Percentiles rank a stretch among this genome's conserved stretches.
phyloP scores from a whole-genome alignment of 257 asterid genomes.

The Schizonepeta tenuifolia region DNA sequence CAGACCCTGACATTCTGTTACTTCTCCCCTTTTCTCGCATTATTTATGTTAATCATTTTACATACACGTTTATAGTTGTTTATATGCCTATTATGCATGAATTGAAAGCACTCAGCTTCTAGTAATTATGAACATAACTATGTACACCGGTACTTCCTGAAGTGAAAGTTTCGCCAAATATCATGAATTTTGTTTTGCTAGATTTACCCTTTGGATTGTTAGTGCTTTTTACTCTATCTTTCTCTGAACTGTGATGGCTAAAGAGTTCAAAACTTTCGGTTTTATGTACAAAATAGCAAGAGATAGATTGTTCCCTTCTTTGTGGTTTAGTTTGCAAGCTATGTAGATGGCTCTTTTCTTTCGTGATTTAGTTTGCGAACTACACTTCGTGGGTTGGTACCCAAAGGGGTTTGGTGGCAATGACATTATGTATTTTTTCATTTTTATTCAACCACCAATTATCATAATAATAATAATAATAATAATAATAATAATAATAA shows the following conservation, averaged over 20 bases:
- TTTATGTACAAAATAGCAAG: conserved; percentile 8
- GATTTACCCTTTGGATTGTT: conserved; percentile 8
- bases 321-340: conserved; percentile 16
- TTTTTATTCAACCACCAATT: neutral
- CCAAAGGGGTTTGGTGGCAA: conserved; percentile 26
- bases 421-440: neutral
- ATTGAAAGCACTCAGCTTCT: conserved; percentile 15
- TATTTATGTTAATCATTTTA: conserved; percentile 12
- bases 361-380: conserved; percentile 17
- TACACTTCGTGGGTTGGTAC: conserved; percentile 3
- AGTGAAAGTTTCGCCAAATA: conserved; percentile 12
- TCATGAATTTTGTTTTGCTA: conserved; percentile 15
- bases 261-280: neutral
- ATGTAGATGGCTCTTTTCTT: neutral
- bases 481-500: too few species aligned
- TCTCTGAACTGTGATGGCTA: neutral
- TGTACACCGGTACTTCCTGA: conserved; percentile 18
- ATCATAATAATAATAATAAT: too few species aligned
- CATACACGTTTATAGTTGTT: conserved; percentile 20
- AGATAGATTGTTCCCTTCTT: neutral
- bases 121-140: conserved; percentile 8
- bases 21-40: conserved; percentile 12
- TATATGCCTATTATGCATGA: conserved; percentile 15
- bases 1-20: conserved; percentile 27
- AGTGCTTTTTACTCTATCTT: conserved; percentile 20